A percentile compares a stretch with the other conserved stretches of the same genome.
phyloP scores from a whole-genome alignment of 1,284 basidiomycete species.

The Tetrapyrgos nigripes region DNA sequence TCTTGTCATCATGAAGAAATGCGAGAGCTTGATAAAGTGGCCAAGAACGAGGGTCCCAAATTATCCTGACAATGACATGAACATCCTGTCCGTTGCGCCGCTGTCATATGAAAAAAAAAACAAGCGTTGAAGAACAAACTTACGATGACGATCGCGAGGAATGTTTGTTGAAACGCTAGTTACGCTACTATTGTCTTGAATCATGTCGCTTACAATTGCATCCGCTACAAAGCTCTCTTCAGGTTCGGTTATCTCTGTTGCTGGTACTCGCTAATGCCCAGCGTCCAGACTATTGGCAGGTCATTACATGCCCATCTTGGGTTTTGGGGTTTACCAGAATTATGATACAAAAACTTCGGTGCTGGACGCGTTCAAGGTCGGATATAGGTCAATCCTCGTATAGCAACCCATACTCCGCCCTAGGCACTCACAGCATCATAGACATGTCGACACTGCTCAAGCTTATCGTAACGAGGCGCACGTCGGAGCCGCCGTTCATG shows the following conservation, averaged over 20 bases:
- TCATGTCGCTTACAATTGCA: constrained; percentile 10
- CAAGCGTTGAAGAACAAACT: background rate
- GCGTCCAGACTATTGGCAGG: constrained; percentile 39
- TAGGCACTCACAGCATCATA: constrained; percentile 23
- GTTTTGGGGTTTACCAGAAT: constrained; percentile 85
- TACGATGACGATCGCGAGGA: background rate
- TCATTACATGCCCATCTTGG: constrained; percentile 73
- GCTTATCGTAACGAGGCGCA: constrained; percentile 77
- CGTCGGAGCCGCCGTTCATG: constrained; percentile 63
- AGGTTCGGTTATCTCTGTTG: background rate
- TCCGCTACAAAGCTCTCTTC: constrained; percentile 15
- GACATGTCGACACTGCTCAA: constrained; percentile 78
- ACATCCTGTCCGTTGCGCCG: no score
- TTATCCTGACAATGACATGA: no score
- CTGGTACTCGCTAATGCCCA: background rate
- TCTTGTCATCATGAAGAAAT: no score
- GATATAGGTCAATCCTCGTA: constrained; percentile 66
- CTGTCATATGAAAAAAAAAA: background rate
- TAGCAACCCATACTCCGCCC: background rate
- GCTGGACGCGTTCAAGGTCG: constrained; percentile 73
- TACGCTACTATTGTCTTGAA: no score
- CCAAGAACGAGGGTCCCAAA: no score
- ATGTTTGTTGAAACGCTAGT: background rate
- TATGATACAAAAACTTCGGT: constrained; percentile 63
- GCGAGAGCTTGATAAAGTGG: no score